Percentiles rank a stretch among this genome's conserved stretches.
Conservation (phyloP, 768 basidiomycete species). For the Rickenella mellea region DNA sequence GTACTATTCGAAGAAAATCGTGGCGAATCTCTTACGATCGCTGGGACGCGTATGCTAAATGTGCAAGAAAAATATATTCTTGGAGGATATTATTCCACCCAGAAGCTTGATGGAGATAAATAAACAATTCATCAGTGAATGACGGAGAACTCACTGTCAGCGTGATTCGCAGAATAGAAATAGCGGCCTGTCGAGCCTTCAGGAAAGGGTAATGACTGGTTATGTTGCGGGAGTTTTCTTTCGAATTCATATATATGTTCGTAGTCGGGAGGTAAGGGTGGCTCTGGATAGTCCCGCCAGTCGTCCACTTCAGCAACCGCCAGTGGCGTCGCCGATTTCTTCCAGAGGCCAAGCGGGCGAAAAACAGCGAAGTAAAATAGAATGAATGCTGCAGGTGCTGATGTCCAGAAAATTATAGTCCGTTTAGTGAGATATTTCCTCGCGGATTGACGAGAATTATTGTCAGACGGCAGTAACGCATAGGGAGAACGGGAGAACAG, state of each 20-base stretch:
- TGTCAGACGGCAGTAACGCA: too few relatives aligned
- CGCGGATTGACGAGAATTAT: too few relatives aligned
- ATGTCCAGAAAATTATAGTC: too few relatives aligned
- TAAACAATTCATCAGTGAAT: neutral
- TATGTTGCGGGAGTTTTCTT: constrained; percentile 28
- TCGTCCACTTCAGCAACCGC: neutral
- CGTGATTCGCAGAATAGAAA: constrained; percentile 41
- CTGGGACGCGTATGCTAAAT: constrained; percentile 52
- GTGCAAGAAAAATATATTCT: constrained; percentile 38
- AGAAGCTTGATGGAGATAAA: neutral
- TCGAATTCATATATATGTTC: constrained; percentile 26
- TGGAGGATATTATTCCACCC: constrained; percentile 42
- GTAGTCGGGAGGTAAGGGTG: constrained; percentile 26
- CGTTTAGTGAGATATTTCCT: too few relatives aligned
- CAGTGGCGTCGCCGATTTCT: too few relatives aligned
- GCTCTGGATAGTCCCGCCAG: neutral
- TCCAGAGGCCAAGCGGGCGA: too few relatives aligned
- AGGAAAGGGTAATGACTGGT: constrained; percentile 14
- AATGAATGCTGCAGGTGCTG: too few relatives aligned
- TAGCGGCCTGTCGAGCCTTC: constrained; percentile 20
- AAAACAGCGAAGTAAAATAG: too few relatives aligned
- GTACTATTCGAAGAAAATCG: too few relatives aligned
- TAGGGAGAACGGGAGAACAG: too few relatives aligned
- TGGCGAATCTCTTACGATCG: too few relatives aligned
- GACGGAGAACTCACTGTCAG: constrained; percentile 37